Base-by-base conservation (phyloP, 495 filamentous ascomycete genomes). In the Xylaria venustula region DNA sequence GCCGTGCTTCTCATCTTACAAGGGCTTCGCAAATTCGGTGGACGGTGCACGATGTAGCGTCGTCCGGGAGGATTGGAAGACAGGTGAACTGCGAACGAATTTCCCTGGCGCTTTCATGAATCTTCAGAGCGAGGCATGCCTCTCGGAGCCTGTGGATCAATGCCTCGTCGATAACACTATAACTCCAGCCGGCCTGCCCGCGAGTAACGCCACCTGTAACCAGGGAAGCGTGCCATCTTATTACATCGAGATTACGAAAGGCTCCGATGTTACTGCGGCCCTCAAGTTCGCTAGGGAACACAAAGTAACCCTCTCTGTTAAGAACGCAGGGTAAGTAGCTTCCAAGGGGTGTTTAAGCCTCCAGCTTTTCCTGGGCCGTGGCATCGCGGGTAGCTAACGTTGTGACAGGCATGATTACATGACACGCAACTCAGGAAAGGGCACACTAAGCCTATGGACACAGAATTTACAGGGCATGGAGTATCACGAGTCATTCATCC, bases 401-500 rank as follows among this genome's bases (percentile, higher is more conserved):
- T 25, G 19, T 42, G 34, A 28, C 26, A 49, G 41, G n/a, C 66
- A 67, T 30, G 63, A 65, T 28, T 75, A 68, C 28, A 69, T 78
- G 28, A 79, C 77, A 0, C 70, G 72, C 19, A 77, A 74, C 12
- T 72, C 77, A 12, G 86, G 86, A 20, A 74, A 75, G 23, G 84
- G 84, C 20, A 76, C 80, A 14, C 70, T 89, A 8, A 70, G 71
- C 25, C 69, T 89, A 34, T 89, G 85, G 85, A 87, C 84, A 0
- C 84, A 87, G 56, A 72, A 83, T 22, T 67, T 89, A 19, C 85
- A 86, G 66, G 54, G 70, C 11, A 75, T 81, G 14, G 45, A 71
- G 2, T 73, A 75, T 53, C 55, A 73, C 32, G 51, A 68, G 22
- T 61, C 75, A 14, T 82, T 80, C 64, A 37, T 58, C 1, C 65